Base-by-base conservation (phyloP, 2,329 filamentous ascomycete species). In the Lithohypha guttulata region DNA sequence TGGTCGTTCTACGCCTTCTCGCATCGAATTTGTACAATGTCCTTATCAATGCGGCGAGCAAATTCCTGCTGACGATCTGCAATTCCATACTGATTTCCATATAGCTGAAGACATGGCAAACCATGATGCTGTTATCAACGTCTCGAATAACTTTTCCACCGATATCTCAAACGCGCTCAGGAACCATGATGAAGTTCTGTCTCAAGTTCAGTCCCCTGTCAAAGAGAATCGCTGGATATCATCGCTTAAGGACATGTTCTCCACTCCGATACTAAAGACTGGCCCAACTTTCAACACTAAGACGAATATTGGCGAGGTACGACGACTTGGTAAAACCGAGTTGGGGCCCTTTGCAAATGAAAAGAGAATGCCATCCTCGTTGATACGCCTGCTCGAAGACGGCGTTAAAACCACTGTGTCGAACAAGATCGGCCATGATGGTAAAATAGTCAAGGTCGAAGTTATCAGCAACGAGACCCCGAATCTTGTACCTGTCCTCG, bases 261-360 rank as follows among this genome's bases (percentile, higher is more conserved):
- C 49, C 14, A 39, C 23, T 44, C 33, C 23, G 23, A 44, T 32
- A 33, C 43, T 28, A 43, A 49, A 37, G 32, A 36, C 26, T 34
- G 37, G 25, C 41, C 42, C n/a, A 34, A 36, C 11, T 32, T 34
- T 29, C 38, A 40, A 21, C 40, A 35, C n/a, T 32, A 34, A 47
- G 43, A 27, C 58, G 55, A 58, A 55, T 49, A 49, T 42, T 10
- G 59, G 55, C 42, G 61, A 38, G 50, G 48, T 43, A 47, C 48
- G 43, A 30, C 45, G 48, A 31, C 44, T 48, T 18, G 44, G 47
- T 23, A 43, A 43, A 61, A 68, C 55, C 7, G 79, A 86, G 52
- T 64, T 89, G 10, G 83, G 83, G 0, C 75, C 75, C 18, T 77
- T 81, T 59, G 80, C 80, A 1, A 66, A 83, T 49, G 83, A 89